Percentiles rank a stretch among this genome's conserved stretches.
Conservation (phyloP, 2,329 filamentous ascomycete genomes). For the Ceratocystis albifundus region DNA sequence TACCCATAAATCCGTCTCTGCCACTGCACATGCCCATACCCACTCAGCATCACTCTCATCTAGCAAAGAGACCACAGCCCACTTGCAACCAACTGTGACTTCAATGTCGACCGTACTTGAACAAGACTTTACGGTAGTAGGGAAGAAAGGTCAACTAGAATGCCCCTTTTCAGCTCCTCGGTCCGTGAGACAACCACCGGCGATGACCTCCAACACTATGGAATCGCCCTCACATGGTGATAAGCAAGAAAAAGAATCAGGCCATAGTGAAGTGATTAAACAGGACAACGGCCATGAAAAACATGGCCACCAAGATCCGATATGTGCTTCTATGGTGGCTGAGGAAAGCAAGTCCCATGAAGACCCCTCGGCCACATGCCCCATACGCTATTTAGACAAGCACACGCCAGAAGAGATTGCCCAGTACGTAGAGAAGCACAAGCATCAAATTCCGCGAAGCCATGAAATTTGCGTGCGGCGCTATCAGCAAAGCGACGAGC, state of each 20-base stretch:
- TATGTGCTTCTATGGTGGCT: slow-evolving; percentile 50
- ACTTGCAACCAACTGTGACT: slow-evolving; percentile 37
- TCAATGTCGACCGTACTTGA: slow-evolving; percentile 59
- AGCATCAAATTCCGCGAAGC: slow-evolving; percentile 85
- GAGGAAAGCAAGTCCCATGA: slow-evolving; percentile 47
- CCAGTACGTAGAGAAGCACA: slow-evolving; percentile 86
- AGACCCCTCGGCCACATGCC: slow-evolving; percentile 55
- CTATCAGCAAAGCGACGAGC: slow-evolving; percentile 76
- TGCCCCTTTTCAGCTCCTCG: slow-evolving; percentile 58
- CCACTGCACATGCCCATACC: slow-evolving; percentile 6
- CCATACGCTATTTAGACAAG: slow-evolving; percentile 84
- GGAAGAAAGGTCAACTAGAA: slow-evolving; percentile 63
- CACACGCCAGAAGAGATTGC: slow-evolving; percentile 90
- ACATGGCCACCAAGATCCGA: slow-evolving; percentile 42
- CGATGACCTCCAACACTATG: not conserved
- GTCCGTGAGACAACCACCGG: not conserved
- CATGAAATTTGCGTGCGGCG: slow-evolving; percentile 85
- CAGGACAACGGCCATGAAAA: slow-evolving; percentile 27
- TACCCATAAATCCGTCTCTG: not conserved
- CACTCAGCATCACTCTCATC: slow-evolving; percentile 26
- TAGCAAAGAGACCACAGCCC: slow-evolving; percentile 39
- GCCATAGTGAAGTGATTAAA: slow-evolving; percentile 23
- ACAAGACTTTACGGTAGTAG: slow-evolving; percentile 80
- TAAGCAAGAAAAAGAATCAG: slow-evolving; percentile 25
- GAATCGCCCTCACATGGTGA: slow-evolving; percentile 20